These are phyloP conservation scores for Sclerotiophoma versabilis DNA, from an alignment of 2,329 filamentous ascomycete genomes.

Conservation along the genomic window DNA sequence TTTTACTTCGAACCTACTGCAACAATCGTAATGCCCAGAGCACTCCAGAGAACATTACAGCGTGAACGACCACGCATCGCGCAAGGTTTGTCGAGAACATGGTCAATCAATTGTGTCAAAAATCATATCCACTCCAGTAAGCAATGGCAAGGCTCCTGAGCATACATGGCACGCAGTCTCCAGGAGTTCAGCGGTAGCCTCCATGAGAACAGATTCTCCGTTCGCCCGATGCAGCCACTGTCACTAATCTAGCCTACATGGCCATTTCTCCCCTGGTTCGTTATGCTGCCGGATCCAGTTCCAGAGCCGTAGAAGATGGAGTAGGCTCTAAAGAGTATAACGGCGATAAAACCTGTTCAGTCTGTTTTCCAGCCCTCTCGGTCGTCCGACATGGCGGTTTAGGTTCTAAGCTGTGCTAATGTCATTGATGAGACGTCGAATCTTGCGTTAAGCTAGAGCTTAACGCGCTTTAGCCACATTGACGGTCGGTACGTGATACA, in stretches of 20 bases:
- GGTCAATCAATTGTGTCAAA: background rate
- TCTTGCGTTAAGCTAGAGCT: background rate
- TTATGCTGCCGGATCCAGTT: conserved; percentile 6
- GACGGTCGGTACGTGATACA: background rate
- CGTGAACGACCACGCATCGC: no score
- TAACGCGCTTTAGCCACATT: background rate
- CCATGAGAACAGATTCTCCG: background rate
- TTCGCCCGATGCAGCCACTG: background rate
- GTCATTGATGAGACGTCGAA: background rate
- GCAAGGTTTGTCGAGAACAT: no score
- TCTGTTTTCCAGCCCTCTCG: background rate
- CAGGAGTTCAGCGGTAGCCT: background rate
- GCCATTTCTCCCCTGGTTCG: background rate
- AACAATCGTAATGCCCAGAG: background rate
- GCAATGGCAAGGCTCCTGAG: background rate
- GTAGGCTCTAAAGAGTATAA: background rate
- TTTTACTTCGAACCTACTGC: background rate
- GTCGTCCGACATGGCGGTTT: background rate
- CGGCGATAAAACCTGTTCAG: background rate
- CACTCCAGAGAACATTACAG: no score
- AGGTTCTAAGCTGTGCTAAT: background rate
- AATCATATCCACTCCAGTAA: background rate
- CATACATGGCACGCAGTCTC: background rate
- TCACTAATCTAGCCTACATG: background rate
- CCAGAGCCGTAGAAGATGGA: background rate